Conservation (phyloP, 2,329 filamentous ascomycete species). For the Ceratocystis huliohia region DNA sequence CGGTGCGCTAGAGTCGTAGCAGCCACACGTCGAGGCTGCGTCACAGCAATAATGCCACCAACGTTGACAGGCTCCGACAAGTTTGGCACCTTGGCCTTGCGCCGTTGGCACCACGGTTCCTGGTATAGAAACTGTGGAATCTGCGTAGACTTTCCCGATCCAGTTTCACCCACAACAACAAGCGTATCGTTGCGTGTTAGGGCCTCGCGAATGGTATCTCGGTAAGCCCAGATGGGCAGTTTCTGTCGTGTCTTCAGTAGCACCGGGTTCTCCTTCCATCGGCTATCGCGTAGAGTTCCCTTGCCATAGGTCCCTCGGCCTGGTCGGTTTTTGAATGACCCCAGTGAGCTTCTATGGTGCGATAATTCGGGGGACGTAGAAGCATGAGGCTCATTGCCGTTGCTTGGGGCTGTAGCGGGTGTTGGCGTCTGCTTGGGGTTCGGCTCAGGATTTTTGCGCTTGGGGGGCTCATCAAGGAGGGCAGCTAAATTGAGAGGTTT, state of each 20-base stretch:
- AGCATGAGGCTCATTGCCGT: not conserved
- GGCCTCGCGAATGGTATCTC: constrained; percentile 52
- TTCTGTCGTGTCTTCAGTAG: constrained; percentile 44
- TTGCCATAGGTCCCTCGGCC: not conserved
- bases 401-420: constrained; percentile 22
- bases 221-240: constrained; percentile 70
- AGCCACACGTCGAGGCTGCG: constrained; percentile 84
- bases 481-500: constrained; percentile 39
- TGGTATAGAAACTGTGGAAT: constrained; percentile 76
- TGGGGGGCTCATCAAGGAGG: constrained; percentile 32
- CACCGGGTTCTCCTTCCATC: constrained; percentile 26
- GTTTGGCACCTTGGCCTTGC: constrained; percentile 31
- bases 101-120: constrained; percentile 65
- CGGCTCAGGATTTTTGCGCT: constrained; percentile 19
- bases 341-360: not conserved
- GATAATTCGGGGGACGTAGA: not conserved
- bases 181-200: constrained; percentile 58
- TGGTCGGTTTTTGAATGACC: not conserved
- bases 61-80: constrained; percentile 37
- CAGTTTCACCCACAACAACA: constrained; percentile 82
- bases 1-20: constrained; percentile 81
- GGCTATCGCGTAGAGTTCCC: not conserved
- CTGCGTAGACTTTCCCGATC: constrained; percentile 93
- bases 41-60: constrained; percentile 82
- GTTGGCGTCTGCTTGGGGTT: constrained; percentile 28